These are phyloP conservation scores for Geotrichum fermentans DNA, from an alignment of 1,139 yeast genomes.

Conservation along the genomic window DNA sequence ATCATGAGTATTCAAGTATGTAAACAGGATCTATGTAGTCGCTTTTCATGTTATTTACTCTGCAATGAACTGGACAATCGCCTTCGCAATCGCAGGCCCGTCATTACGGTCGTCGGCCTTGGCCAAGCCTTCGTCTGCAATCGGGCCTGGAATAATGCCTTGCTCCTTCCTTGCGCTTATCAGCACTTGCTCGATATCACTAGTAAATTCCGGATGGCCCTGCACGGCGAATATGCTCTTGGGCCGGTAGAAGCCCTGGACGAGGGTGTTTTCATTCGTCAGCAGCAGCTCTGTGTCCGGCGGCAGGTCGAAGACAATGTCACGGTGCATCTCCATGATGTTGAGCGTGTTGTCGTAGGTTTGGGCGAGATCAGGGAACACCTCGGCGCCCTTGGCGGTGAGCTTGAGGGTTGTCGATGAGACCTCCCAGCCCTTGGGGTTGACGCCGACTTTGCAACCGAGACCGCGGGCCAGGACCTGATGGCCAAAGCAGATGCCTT, in stretches of 20 bases:
- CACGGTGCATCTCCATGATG: constrained; percentile 66
- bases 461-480: constrained; percentile 66
- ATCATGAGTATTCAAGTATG: too few species aligned
- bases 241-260: constrained; percentile 59
- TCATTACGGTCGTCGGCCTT: constrained; percentile 30
- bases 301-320: constrained; percentile 55
- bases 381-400: constrained; percentile 38
- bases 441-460: constrained; percentile 56
- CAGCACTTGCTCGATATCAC: constrained; percentile 37
- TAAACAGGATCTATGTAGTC: too few species aligned
- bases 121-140: constrained; percentile 27
- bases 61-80: constrained; percentile 35
- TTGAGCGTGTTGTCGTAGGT: constrained; percentile 31
- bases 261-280: constrained; percentile 48
- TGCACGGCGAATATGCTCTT: constrained; percentile 60
- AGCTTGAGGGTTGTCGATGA: constrained; percentile 54
- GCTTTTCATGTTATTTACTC: too few species aligned
- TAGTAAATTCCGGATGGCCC: constrained; percentile 82
- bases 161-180: constrained; percentile 23
- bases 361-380: constrained; percentile 32
- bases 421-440: constrained; percentile 66
- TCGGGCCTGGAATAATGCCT: constrained; percentile 27
- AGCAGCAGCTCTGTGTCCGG: constrained; percentile 39
- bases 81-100: constrained; percentile 32
- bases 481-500: constrained; percentile 82